Evolutionary conservation across 805 yeast genomes (phyloP).

Genomic region (Candida ovalis): DNA sequence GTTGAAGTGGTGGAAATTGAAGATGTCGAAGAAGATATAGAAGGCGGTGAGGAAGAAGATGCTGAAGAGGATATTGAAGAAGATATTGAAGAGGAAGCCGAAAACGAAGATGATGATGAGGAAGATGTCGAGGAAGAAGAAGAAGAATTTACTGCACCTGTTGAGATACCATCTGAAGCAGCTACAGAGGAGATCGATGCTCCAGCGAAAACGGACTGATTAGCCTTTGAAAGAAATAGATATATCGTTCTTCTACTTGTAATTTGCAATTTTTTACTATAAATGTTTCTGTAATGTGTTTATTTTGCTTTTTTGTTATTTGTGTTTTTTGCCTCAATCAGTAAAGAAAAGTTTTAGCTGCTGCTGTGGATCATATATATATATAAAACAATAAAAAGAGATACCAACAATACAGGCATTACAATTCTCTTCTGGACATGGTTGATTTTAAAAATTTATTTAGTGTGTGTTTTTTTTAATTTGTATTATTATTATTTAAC

Average conservation of each 20-base stretch:
- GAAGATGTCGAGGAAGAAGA: constrained; percentile 21
- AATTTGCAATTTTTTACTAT: too few relatives aligned
- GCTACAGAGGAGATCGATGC: background rate
- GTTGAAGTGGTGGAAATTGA: constrained; percentile 38
- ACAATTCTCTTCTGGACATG: too few relatives aligned
- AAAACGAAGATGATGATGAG: constrained; percentile 29
- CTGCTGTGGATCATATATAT: too few relatives aligned
- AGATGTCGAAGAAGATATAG: constrained; percentile 29
- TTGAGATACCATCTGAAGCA: background rate
- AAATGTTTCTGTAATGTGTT: too few relatives aligned
- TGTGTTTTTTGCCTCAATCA: too few relatives aligned
- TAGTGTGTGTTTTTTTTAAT: background rate
- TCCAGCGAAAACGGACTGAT: background rate
- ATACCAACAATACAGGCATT: too few relatives aligned
- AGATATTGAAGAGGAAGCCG: constrained; percentile 9
- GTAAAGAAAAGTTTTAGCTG: too few relatives aligned
- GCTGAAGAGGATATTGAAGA: constrained; percentile 10
- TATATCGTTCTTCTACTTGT: background rate
- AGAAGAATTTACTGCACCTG: constrained; percentile 7
- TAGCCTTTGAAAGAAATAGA: background rate
- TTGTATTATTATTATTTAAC: background rate
- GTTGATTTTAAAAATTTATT: background rate
- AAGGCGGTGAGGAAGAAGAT: constrained; percentile 21
- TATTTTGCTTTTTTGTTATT: background rate
- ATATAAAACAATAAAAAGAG: too few relatives aligned